Percentiles rank a stretch among this genome's conserved stretches.
phyloP scores from a whole-genome alignment of 352 stramenopile species.

The Phytophthora pinifolia region DNA sequence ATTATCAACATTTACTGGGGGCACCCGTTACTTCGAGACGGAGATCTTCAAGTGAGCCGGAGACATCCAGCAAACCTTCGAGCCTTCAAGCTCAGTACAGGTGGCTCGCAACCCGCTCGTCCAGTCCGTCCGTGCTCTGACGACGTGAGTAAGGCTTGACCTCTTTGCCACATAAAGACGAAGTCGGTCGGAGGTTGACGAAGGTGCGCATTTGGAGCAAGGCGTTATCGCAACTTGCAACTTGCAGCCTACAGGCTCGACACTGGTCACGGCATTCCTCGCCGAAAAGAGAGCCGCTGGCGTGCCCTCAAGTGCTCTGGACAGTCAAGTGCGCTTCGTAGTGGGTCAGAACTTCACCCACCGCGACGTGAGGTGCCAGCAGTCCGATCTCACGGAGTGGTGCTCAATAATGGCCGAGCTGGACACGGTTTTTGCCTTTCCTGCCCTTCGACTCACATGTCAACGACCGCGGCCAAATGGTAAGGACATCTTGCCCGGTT shows the following conservation, averaged over 20 bases:
- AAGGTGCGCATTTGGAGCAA: conserved; percentile 12
- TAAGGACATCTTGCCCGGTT: background rate
- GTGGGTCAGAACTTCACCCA: conserved; percentile 21
- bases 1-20: conserved; percentile 6
- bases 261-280: conserved; percentile 7
- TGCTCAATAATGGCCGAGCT: background rate
- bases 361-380: conserved; percentile 7
- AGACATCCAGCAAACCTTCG: conserved; percentile 17
- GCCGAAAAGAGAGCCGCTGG: conserved; percentile 9
- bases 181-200: conserved; percentile 12
- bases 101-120: conserved; percentile 4
- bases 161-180: conserved; percentile 20
- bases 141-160: conserved; percentile 27
- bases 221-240: conserved; percentile 3
- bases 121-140: conserved; percentile 18
- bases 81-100: conserved; percentile 5
- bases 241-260: too few species aligned
- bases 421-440: too few species aligned
- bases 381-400: background rate
- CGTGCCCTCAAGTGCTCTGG: conserved; percentile 21
- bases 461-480: conserved; percentile 7
- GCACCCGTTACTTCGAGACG: conserved; percentile 19
- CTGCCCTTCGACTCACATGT: background rate
- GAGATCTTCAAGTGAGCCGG: conserved; percentile 10
- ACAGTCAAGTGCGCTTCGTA: conserved; percentile 15